Evolutionary conservation across 192 early-diverging fungal species (phyloP).

Genomic region (Phlyctochytrium arcticum): DNA sequence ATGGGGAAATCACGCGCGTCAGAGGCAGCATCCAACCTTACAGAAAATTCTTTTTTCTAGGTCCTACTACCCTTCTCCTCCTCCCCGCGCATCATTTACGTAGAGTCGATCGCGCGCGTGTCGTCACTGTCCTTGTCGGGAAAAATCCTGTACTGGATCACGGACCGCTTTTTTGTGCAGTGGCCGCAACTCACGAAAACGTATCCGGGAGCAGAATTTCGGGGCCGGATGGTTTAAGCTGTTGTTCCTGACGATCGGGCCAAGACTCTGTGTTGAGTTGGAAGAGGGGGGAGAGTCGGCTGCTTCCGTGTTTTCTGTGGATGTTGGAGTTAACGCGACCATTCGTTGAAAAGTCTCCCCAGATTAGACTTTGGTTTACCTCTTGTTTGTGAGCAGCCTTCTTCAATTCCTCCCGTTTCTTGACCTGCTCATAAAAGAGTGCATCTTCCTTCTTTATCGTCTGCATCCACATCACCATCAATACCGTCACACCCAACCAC

Average conservation of each 20-base stretch:
- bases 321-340: too few species aligned
- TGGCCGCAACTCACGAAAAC: slow-evolving; percentile 58
- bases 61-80: slow-evolving; percentile 53
- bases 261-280: too few species aligned
- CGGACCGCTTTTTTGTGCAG: slow-evolving; percentile 86
- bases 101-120: slow-evolving; percentile 93
- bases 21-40: neutral
- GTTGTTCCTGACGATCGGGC: too few species aligned
- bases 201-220: slow-evolving; percentile 32
- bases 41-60: too few species aligned
- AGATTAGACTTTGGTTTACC: too few species aligned
- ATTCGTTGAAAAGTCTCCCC: too few species aligned
- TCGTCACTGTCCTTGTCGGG: slow-evolving; percentile 81
- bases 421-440: neutral
- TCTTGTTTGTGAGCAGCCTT: neutral
- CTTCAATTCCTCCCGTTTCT: neutral
- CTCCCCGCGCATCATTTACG: slow-evolving; percentile 64
- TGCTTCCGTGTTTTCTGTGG: too few species aligned
- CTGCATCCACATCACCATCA: neutral
- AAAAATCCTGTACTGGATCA: slow-evolving; percentile 69
- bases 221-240: slow-evolving; percentile 19
- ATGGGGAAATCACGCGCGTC: neutral
- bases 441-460: neutral
- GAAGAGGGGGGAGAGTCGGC: too few species aligned
- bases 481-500: neutral